Evolutionary conservation across 2,329 filamentous ascomycete genomes (phyloP).

Genomic region (Neofusicoccum sp.): DNA sequence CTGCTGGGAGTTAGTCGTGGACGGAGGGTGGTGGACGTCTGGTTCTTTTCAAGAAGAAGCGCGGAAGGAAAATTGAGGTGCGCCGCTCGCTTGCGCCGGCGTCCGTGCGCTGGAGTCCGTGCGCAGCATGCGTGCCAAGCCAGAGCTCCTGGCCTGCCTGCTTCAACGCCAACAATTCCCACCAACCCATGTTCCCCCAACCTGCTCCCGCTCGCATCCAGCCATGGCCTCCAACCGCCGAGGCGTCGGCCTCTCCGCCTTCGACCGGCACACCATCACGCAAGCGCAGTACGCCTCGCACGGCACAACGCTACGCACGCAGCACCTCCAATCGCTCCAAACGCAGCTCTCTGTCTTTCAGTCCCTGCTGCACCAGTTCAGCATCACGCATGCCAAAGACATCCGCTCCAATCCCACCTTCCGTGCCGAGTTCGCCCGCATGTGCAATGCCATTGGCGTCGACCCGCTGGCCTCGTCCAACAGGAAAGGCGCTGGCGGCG

Average conservation of each 20-base stretch:
- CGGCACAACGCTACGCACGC: slow-evolving; percentile 79
- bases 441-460: slow-evolving; percentile 96
- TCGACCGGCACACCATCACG: slow-evolving; percentile 76
- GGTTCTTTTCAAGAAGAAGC: slow-evolving; percentile 1
- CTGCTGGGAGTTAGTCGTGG: slow-evolving; percentile 42
- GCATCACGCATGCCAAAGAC: slow-evolving; percentile 88
- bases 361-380: slow-evolving; percentile 90
- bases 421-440: slow-evolving; percentile 94
- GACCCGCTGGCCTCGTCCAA: slow-evolving; percentile 71
- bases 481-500: slow-evolving; percentile 50
- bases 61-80: slow-evolving; percentile 13
- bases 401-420: slow-evolving; percentile 95
- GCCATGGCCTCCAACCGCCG: slow-evolving; percentile 54
- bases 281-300: slow-evolving; percentile 88
- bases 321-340: slow-evolving; percentile 80
- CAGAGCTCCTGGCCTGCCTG: neutral
- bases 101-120: neutral
- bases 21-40: slow-evolving; percentile 26
- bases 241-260: slow-evolving; percentile 84
- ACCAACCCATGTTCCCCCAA: neutral
- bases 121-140: neutral
- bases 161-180: neutral
- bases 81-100: slow-evolving; percentile 13
- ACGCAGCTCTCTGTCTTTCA: slow-evolving; percentile 96
- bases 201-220: neutral